Evolutionary conservation across 331 rosid genomes (phyloP), one percentile per base, ranked within the genome.

Genomic region (Malus hybrid): DNA sequence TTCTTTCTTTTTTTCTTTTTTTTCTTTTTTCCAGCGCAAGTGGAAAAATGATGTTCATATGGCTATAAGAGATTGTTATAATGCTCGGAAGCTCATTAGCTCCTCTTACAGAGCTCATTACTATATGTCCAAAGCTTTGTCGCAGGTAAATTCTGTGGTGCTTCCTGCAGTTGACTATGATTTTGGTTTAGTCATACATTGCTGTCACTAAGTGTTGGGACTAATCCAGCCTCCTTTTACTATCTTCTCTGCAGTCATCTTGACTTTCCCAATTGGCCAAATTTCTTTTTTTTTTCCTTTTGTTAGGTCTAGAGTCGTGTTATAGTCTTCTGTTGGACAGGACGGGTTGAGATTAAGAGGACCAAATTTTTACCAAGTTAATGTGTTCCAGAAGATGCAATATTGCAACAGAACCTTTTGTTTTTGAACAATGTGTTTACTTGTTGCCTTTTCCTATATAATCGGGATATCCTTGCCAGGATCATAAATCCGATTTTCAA

Each of bases 21-120:
- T 10, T 32, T 26, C 18, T 70, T 6, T 33, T 73, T 53, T 77
- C 60, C 92, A 95, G 99, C 87, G 99, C 82, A 89, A 90, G 81
- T 95, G 99, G 99, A 95, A 92, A 90, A 92, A 89, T 28, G 99
- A 95, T 87, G 93, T 87, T 76, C 86, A 89, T 76, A 92, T 95
- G 97, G 97, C 96, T 32, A 71, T 92, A 83, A 86, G 96, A 82
- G 98, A 95, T 76, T 92, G 97, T 82, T 84, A 86, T 77, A 81
- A 84, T 89, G 96, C 99, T 61, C 85, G 89, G 80, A 84, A 78
- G 83, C 80, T 92, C 1, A 80, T 88, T 82, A 75, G 76, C 74
- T 85, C 93, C 75, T 84, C 92, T 52, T 88, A 84, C 74, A 85
- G 75, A 84, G 89, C 91, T 58, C 93, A 77, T 79, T 82, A 80